Percentiles rank a stretch among this genome's conserved stretches.
Evolutionary conservation across 2,329 filamentous ascomycete genomes (phyloP).

Genomic region (Colletotrichum cereale): DNA sequence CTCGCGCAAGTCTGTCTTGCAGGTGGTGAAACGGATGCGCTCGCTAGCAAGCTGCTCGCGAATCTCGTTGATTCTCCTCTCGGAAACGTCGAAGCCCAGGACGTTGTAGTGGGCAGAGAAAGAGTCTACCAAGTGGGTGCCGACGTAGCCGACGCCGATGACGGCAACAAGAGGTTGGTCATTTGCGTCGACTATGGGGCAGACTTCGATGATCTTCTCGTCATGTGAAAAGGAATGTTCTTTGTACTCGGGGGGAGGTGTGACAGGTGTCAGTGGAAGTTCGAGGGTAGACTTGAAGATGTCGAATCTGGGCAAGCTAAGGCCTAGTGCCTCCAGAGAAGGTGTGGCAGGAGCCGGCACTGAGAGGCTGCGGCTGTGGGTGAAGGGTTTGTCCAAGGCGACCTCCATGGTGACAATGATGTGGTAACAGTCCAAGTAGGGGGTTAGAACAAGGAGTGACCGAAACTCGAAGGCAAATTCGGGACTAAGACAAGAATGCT

Average conservation of each 20-base stretch:
- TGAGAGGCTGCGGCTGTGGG: slow-evolving; percentile 14
- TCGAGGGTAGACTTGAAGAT: neutral
- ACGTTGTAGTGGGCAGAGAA: slow-evolving; percentile 57
- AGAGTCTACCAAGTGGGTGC: slow-evolving; percentile 58
- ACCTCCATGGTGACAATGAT: neutral
- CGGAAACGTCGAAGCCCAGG: slow-evolving; percentile 61
- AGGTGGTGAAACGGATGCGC: slow-evolving; percentile 52
- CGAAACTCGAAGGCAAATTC: neutral
- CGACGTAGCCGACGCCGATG: slow-evolving; percentile 67
- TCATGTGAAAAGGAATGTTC: slow-evolving; percentile 10
- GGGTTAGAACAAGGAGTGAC: neutral
- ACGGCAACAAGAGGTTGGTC: slow-evolving; percentile 55
- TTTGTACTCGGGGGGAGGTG: slow-evolving; percentile 8
- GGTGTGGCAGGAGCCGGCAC: slow-evolving; percentile 3
- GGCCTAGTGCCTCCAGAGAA: neutral
- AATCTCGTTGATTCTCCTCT: slow-evolving; percentile 53
- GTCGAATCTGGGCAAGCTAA: neutral
- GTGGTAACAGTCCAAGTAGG: neutral
- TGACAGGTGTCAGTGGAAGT: slow-evolving; percentile 1
- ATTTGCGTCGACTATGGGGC: neutral
- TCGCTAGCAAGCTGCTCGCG: slow-evolving; percentile 45
- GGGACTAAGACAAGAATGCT: neutral
- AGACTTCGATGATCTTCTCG: slow-evolving; percentile 3
- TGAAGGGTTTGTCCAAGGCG: neutral
- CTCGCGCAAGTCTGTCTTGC: slow-evolving; percentile 44